These are phyloP conservation scores for Colletotrichum eremochloae DNA, from an alignment of 2,329 filamentous ascomycete species.

Conservation along the genomic window DNA sequence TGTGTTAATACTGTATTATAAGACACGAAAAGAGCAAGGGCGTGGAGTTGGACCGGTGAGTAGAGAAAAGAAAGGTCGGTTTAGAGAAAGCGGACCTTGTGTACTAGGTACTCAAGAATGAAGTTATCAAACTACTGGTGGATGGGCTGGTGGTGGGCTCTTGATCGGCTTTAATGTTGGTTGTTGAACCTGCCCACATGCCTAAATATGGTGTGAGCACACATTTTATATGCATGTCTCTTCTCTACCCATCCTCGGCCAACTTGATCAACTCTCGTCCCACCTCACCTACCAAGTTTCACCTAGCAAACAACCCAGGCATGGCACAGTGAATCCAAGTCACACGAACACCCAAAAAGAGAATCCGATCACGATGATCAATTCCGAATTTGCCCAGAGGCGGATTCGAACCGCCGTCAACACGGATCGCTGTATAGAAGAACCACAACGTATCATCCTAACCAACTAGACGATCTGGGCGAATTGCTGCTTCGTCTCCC, in stretches of 20 bases:
- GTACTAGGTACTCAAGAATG: conserved; percentile 14
- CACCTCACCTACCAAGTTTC: not conserved
- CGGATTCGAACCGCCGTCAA: conserved; percentile 41
- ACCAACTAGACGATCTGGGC: conserved; percentile 41
- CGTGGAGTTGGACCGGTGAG: not conserved
- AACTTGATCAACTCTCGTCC: not conserved
- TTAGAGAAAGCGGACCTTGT: conserved; percentile 24
- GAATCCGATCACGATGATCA: not conserved
- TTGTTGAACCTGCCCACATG: not conserved
- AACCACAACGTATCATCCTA: conserved; percentile 41
- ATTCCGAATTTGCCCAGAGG: conserved; percentile 23
- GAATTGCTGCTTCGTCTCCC: conserved; percentile 17
- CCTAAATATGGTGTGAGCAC: not conserved
- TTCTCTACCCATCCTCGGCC: not conserved
- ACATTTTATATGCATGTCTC: not conserved
- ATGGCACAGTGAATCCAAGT: not conserved
- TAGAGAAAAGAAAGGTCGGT: conserved; percentile 17
- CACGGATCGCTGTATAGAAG: conserved; percentile 36
- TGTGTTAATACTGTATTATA: conserved; percentile 43
- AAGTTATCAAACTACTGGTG: not conserved
- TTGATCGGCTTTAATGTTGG: not conserved
- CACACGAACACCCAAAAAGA: not conserved
- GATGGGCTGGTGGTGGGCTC: no score
- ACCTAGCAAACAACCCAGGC: not conserved
- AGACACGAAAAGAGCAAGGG: conserved; percentile 1